Evolutionary conservation across 495 filamentous ascomycete species (phyloP).

Genomic region (Aspergillus baeticus): DNA sequence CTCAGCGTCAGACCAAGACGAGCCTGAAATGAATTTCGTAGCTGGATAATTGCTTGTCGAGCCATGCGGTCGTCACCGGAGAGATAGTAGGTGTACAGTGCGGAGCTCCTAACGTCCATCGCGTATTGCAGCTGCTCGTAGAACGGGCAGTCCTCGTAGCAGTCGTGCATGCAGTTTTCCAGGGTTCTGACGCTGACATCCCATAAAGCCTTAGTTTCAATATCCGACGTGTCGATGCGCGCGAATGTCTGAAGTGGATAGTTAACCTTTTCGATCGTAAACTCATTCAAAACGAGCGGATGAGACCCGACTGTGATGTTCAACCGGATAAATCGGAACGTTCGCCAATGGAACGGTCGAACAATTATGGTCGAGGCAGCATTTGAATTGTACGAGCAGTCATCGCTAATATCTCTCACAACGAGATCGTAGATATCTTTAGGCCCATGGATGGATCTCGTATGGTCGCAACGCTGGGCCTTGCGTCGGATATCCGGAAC

Average conservation of each 20-base stretch:
- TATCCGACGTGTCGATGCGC: too few relatives aligned
- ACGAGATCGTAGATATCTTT: too few relatives aligned
- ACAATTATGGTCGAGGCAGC: not conserved
- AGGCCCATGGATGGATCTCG: not conserved
- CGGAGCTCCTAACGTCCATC: not conserved
- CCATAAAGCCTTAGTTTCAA: not conserved
- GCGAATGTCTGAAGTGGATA: too few relatives aligned
- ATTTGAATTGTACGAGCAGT: too few relatives aligned
- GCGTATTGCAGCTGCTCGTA: slow-evolving; percentile 1
- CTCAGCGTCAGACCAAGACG: not conserved
- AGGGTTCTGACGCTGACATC: not conserved
- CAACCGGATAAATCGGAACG: not conserved
- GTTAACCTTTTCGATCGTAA: too few relatives aligned
- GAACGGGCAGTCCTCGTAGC: slow-evolving; percentile 1
- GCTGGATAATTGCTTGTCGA: not conserved
- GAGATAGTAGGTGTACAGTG: not conserved
- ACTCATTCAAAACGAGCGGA: too few relatives aligned
- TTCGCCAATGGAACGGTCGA: not conserved
- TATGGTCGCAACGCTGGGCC: not conserved
- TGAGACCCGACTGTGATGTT: not conserved
- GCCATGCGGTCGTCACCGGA: not conserved
- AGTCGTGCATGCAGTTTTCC: not conserved
- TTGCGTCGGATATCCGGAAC: not conserved
- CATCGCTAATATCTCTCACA: too few relatives aligned
- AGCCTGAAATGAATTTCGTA: not conserved